These are phyloP conservation scores for Dissoconium aciculare DNA, from an alignment of 2,329 filamentous ascomycete species.

Conservation along the genomic window DNA sequence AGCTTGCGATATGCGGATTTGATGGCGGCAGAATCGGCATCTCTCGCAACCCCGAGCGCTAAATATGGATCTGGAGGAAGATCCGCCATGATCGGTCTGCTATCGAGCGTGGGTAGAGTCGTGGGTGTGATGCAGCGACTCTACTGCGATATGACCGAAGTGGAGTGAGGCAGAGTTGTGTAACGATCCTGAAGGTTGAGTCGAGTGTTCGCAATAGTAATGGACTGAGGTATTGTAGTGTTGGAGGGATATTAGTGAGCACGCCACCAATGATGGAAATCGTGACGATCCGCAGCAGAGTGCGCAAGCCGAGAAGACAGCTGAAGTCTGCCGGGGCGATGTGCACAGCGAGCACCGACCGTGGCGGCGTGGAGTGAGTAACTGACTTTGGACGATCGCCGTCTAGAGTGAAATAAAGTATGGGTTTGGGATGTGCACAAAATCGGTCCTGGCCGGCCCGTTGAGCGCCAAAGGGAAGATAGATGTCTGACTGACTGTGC, in stretches of 20 bases:
- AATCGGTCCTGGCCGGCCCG: not conserved
- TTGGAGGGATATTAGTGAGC: slow-evolving; percentile 2
- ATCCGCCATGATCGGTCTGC: slow-evolving; percentile 2
- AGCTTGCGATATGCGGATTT: slow-evolving; percentile 85
- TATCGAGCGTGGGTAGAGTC: not conserved
- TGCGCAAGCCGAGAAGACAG: slow-evolving; percentile 1
- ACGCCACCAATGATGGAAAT: not conserved
- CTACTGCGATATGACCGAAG: not conserved
- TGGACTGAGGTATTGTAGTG: too few relatives aligned
- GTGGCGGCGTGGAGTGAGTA: not conserved
- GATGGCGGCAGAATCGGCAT: slow-evolving; percentile 63
- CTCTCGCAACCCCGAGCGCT: slow-evolving; percentile 56
- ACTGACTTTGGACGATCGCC: not conserved
- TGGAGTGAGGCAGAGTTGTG: not conserved
- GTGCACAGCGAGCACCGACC: too few relatives aligned
- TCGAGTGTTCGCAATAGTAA: not conserved
- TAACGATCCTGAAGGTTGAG: too few relatives aligned
- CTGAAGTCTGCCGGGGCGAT: too few relatives aligned
- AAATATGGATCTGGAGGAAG: slow-evolving; percentile 64
- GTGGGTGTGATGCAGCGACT: not conserved
- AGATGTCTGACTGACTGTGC: too few relatives aligned
- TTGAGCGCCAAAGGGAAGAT: not conserved
- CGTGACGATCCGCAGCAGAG: not conserved
- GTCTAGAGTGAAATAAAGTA: not conserved
- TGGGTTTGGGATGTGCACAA: too few relatives aligned